phyloP scores from a whole-genome alignment of 106 monocot species.

The Dendrobium chrysotoxum region DNA sequence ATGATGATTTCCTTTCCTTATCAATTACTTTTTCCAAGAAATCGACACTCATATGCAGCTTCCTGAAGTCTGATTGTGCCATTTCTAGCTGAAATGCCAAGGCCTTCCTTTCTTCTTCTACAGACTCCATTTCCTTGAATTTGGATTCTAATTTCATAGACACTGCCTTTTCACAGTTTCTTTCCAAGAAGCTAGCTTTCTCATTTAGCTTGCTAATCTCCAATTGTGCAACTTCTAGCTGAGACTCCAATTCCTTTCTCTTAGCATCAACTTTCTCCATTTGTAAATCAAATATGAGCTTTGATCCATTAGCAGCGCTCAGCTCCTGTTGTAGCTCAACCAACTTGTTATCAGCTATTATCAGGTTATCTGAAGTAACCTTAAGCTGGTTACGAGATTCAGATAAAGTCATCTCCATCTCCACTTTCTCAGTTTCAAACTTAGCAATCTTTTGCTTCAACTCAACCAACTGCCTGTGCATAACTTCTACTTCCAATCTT shows the following conservation, averaged over 20 bases:
- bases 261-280: slow-evolving; percentile 9
- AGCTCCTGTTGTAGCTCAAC: slow-evolving; percentile 19
- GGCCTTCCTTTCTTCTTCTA: slow-evolving; percentile 22
- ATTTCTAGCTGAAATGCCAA: slow-evolving; percentile 23
- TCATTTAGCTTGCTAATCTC: slow-evolving; percentile 22
- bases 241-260: slow-evolving; percentile 26
- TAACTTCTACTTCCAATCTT: slow-evolving; percentile 6
- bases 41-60: slow-evolving; percentile 17
- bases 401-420: slow-evolving; percentile 23
- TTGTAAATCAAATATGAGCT: slow-evolving; percentile 7
- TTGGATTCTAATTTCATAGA: too few relatives aligned
- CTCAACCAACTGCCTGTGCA: neutral
- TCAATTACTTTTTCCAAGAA: slow-evolving; percentile 17
- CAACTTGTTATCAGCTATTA: slow-evolving; percentile 14
- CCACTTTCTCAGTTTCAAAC: slow-evolving; percentile 19
- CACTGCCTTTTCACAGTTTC: too few relatives aligned
- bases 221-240: slow-evolving; percentile 26
- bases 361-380: slow-evolving; percentile 9
- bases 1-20: slow-evolving; percentile 19
- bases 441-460: slow-evolving; percentile 20
- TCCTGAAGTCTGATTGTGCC: slow-evolving; percentile 12
- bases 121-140: slow-evolving; percentile 23
- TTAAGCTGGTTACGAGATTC: slow-evolving; percentile 22
- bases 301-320: slow-evolving; percentile 16
- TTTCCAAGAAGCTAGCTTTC: too few relatives aligned